phyloP scores from a whole-genome alignment of 139 green algal species.

The Eudorina sp. region DNA sequence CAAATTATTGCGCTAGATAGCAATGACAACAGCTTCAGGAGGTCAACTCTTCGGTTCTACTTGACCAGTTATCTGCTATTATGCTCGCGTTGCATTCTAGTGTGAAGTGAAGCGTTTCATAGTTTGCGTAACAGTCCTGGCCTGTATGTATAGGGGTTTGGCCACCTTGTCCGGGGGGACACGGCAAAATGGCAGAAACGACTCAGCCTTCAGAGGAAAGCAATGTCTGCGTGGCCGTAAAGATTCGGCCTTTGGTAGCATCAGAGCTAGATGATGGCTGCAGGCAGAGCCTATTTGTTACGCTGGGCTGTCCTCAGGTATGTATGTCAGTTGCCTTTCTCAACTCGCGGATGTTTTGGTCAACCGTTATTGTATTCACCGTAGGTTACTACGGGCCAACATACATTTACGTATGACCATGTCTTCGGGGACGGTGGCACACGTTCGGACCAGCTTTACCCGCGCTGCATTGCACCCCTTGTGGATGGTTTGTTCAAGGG shows the following conservation, averaged over 20 bases:
- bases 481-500: constrained; percentile 90
- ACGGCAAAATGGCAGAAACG: constrained; percentile 3
- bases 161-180: too few relatives aligned
- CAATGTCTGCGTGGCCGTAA: constrained; percentile 82
- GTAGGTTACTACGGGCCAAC: constrained; percentile 69
- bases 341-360: not conserved
- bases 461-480: constrained; percentile 83
- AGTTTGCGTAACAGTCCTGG: too few relatives aligned
- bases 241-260: constrained; percentile 89
- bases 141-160: too few relatives aligned
- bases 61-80: too few relatives aligned
- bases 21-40: too few relatives aligned
- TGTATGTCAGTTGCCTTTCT: not conserved
- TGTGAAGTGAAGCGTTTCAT: too few relatives aligned
- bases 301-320: constrained; percentile 58
- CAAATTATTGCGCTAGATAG: too few relatives aligned
- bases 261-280: constrained; percentile 82
- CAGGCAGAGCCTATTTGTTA: constrained; percentile 74
- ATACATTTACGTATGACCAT: constrained; percentile 89
- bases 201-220: not conserved
- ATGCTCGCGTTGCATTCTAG: too few relatives aligned
- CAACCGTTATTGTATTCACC: too few relatives aligned
- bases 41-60: too few relatives aligned
- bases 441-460: constrained; percentile 71
- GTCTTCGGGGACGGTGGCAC: constrained; percentile 80